Base-by-base conservation (phyloP, 495 filamentous ascomycete species). In the Podospora bellae-mahoneyi region DNA sequence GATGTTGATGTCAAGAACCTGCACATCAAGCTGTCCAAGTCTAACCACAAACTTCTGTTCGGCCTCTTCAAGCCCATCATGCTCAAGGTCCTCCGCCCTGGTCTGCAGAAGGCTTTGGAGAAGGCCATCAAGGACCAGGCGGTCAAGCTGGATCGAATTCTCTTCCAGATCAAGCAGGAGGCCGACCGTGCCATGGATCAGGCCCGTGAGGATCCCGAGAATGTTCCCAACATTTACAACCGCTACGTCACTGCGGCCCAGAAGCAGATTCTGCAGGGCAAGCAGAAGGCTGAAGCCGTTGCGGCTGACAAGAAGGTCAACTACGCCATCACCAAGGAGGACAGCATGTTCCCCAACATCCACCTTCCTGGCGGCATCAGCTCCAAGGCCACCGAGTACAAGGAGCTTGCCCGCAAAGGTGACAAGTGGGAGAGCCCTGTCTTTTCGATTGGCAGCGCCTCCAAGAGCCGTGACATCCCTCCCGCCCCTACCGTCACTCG, bases 371-470 rank as follows among this genome's bases (percentile, higher is more conserved):
- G 93, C 64, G 93, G 93, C 67, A 94, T 97, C 77, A 92, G 91
- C 65, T 90, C 86, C 81, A 97, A 97, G 86, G 94, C 95, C 20
- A 96, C 94, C 64, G 91, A 97, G 78, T 98, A 94, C 84, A 92
- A 88, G 78, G 88, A 97, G 57, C 83, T 97, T 54, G 92, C 95
- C 16, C 81, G 82, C 64, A 93, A 92, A 84, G 95, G 96, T 62
- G 90, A 97, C 72, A 89, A 89, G 78, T 99, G 95, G 95, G 90
- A 97, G 81, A 94, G 90, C 32, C 93, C 96, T 34, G 88, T 99
- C 73, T 99, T 99, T 84, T 89, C 86, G 73, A 89, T 98, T 69
- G 96, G 95, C 64, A 83, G 79, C n/a, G 92, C 94, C 6, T 73
- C 84, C 4, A 87, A 90, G 80, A 90, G 91, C 16, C 82, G 78